Evolutionary conservation across 352 stramenopile genomes (phyloP), one percentile per base, ranked within the genome.

Genomic region (Pythium chondricola): DNA sequence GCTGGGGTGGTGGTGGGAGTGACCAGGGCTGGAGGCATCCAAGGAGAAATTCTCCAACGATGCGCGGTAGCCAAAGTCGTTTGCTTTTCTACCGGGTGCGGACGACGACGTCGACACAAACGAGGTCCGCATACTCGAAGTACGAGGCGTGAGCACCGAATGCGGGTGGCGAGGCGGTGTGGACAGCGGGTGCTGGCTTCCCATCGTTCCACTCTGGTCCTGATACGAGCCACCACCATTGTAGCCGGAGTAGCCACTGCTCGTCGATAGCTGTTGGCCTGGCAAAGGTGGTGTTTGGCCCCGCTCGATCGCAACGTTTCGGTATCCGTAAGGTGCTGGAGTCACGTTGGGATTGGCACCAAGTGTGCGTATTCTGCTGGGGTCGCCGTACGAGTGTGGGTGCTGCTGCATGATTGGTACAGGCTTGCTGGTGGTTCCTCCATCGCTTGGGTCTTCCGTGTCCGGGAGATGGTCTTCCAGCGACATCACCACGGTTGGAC

Each of bases 1-100:
- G 38, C 40, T 17, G 29, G 8, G 29, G 29, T 43, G 46, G 27
- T 45, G 33, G 24, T 56, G 51, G 10, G 40, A 50, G 20, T 55
- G 43, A 32, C 45, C 49, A 10, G 48, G 48, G 14, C 43, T 41
- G 21, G 17, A 52, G 6, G 45, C 48, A 27, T 88, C 77, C 18
- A 88, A 45, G 0, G 77, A 79, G 33, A 88, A 88, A 25, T 85
- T 85, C 26, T 88, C 77, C 25, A 86, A 39, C 7, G 77, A 86
- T 16, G 61, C 61, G 11, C 69, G 55, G 14, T 61, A 48, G 4
- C 21, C 67, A 42, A 63, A 63, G 4, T 76, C 63, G 16, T 58
- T 48, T 5, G 38, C 46, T 35, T 25, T 29, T 13, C 31, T 65
- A 45, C 18, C 46, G 44, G 31, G 29, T 6, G 31, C 48, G 6